Conservation (phyloP, 768 basidiomycete species). For the Lyophyllum semitale region DNA sequence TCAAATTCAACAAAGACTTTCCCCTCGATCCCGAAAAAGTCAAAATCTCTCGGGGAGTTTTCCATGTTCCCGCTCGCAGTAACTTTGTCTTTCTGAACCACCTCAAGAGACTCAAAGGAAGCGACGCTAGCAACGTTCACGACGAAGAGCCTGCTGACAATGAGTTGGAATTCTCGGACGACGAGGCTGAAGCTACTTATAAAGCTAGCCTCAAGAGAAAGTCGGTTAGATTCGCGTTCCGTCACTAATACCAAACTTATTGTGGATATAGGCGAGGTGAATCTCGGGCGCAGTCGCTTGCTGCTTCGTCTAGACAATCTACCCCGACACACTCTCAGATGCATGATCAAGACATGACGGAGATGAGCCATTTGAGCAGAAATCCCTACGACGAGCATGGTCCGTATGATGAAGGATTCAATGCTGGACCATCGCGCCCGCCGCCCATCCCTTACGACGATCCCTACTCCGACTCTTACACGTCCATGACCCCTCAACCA, state of each 20-base stretch:
- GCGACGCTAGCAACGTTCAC: constrained; percentile 91
- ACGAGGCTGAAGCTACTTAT: constrained; percentile 83
- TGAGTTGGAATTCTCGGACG: constrained; percentile 94
- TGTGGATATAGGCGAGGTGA: constrained; percentile 47
- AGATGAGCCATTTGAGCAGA: constrained; percentile 44
- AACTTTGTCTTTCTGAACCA: constrained; percentile 81
- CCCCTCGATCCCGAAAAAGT: constrained; percentile 62
- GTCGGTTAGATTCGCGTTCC: constrained; percentile 34
- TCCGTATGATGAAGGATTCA: constrained; percentile 68
- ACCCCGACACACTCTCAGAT: constrained; percentile 56
- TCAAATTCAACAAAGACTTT: constrained; percentile 73
- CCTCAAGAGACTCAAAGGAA: constrained; percentile 74
- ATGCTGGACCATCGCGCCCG: constrained; percentile 59
- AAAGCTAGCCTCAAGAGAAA: constrained; percentile 62
- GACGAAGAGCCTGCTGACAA: constrained; percentile 93
- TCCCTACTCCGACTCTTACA: constrained; percentile 62
- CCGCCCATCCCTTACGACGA: constrained; percentile 78
- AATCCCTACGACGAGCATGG: constrained; percentile 70
- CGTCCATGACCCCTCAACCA: neutral
- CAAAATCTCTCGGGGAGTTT: constrained; percentile 63
- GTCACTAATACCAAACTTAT: constrained; percentile 2
- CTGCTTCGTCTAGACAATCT: constrained; percentile 53
- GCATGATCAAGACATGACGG: constrained; percentile 56
- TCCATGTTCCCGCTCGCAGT: constrained; percentile 80
- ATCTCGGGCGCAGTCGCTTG: constrained; percentile 48